Percentiles rank a stretch among this genome's conserved stretches.
Conservation (phyloP, 129 eudicot genomes). For the Logfia minima region DNA sequence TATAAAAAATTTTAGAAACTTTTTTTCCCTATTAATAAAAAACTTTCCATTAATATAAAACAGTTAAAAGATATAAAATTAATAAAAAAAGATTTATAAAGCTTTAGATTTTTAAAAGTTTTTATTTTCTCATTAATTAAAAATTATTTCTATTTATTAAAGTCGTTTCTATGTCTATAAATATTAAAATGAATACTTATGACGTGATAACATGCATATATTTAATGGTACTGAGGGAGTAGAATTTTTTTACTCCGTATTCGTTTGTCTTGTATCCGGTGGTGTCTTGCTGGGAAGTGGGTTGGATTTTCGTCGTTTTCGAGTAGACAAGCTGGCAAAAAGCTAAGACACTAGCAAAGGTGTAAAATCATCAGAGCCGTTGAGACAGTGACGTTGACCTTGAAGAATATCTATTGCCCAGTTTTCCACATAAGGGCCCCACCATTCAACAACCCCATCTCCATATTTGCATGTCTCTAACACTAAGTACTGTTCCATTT, state of each 20-base stretch:
- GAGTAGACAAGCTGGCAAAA: slow-evolving; percentile 29
- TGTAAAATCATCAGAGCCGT: slow-evolving; percentile 21
- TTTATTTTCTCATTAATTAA: too few species aligned
- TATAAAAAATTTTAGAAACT: too few species aligned
- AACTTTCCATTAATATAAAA: too few species aligned
- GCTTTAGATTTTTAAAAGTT: too few species aligned
- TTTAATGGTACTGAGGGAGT: too few species aligned
- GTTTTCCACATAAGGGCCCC: slow-evolving; percentile 5
- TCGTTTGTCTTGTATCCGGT: not conserved
- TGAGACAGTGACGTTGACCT: slow-evolving; percentile 27
- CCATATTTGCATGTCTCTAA: not conserved
- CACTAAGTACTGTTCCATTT: not conserved
- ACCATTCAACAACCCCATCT: slow-evolving; percentile 18
- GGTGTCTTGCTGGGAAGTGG: not conserved
- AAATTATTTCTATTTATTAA: too few species aligned
- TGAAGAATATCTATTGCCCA: not conserved
- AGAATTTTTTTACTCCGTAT: not conserved
- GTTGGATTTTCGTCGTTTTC: slow-evolving; percentile 16
- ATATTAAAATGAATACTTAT: too few species aligned
- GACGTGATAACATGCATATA: too few species aligned
- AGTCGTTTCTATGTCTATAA: too few species aligned
- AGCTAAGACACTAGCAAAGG: slow-evolving; percentile 4
- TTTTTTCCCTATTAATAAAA: too few species aligned
- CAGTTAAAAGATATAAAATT: too few species aligned
- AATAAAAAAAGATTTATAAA: too few species aligned